Percentiles rank a stretch among this genome's conserved stretches.
phyloP scores from a whole-genome alignment of 202 grass and related monocot genomes.

The Panicum hallii region DNA sequence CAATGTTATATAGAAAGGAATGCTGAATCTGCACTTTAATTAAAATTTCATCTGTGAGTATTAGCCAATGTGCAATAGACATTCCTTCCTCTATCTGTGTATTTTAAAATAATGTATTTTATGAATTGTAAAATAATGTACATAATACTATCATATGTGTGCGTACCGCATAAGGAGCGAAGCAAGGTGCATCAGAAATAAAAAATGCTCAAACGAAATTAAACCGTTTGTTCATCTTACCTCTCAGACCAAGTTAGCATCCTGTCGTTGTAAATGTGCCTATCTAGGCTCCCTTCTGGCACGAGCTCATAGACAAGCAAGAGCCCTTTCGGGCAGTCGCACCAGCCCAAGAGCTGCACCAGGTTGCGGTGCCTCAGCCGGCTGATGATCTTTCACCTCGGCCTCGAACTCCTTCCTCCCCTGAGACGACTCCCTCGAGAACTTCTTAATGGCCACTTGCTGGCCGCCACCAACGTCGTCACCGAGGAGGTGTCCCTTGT shows the following conservation, averaged over 20 bases:
- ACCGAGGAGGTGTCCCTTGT: conserved; percentile 36
- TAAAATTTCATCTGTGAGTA: no score
- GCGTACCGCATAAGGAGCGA: no score
- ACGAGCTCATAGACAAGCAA: conserved; percentile 46
- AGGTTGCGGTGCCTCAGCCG: conserved; percentile 45
- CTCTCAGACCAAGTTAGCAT: neutral
- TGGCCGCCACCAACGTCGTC: neutral
- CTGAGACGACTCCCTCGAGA: conserved; percentile 28
- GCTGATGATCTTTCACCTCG: conserved; percentile 48
- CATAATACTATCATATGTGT: no score
- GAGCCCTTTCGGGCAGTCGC: conserved; percentile 19
- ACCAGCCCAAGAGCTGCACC: conserved; percentile 42
- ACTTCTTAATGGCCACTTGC: conserved; percentile 53
- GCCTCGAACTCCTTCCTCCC: conserved; percentile 41
- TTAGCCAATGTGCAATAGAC: no score
- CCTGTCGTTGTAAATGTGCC: neutral
- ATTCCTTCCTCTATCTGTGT: no score
- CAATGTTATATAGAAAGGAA: no score
- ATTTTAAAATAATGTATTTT: no score
- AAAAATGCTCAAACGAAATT: no score
- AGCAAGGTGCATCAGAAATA: no score
- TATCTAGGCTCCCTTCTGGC: conserved; percentile 35
- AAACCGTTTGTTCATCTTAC: neutral
- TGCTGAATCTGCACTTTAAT: no score
- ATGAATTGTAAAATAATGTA: no score